These are phyloP conservation scores for Saccharomyces hybrid DNA, from an alignment of 1,139 yeast genomes.

Conservation along the genomic window DNA sequence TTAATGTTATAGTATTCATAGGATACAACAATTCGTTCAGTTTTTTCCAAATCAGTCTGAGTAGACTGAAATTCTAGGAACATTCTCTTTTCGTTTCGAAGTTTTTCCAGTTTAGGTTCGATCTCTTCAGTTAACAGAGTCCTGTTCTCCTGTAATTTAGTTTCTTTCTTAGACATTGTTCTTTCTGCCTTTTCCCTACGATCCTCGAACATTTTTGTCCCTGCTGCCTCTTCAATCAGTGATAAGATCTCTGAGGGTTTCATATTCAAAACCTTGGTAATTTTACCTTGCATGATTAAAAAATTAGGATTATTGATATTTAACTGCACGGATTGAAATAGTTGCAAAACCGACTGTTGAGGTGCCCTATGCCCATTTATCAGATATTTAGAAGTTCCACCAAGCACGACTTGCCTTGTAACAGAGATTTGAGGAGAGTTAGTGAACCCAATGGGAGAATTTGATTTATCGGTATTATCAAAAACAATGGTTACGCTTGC, in stretches of 20 bases:
- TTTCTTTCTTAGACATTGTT: slow-evolving; percentile 85
- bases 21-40: slow-evolving; percentile 67
- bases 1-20: slow-evolving; percentile 54
- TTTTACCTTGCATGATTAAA: slow-evolving; percentile 96
- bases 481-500: slow-evolving; percentile 96
- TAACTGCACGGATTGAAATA: slow-evolving; percentile 90
- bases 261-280: slow-evolving; percentile 95
- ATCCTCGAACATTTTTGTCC: slow-evolving; percentile 92
- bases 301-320: slow-evolving; percentile 96
- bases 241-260: slow-evolving; percentile 84
- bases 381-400: slow-evolving; percentile 86
- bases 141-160: slow-evolving; percentile 71
- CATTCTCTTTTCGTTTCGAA: slow-evolving; percentile 71
- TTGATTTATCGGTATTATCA: slow-evolving; percentile 67
- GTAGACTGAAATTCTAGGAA: slow-evolving; percentile 82
- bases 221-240: slow-evolving; percentile 95
- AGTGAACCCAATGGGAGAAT: slow-evolving; percentile 85
- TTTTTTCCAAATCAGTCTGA: slow-evolving; percentile 70
- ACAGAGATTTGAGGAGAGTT: slow-evolving; percentile 75
- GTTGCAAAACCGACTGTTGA: slow-evolving; percentile 81
- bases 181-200: slow-evolving; percentile 86
- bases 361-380: slow-evolving; percentile 96
- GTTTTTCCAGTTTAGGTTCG: slow-evolving; percentile 81
- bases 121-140: slow-evolving; percentile 73
- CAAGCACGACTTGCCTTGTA: slow-evolving; percentile 83